Base-by-base conservation (phyloP, 148 eudicot genomes). In the Beta vulgaris region DNA sequence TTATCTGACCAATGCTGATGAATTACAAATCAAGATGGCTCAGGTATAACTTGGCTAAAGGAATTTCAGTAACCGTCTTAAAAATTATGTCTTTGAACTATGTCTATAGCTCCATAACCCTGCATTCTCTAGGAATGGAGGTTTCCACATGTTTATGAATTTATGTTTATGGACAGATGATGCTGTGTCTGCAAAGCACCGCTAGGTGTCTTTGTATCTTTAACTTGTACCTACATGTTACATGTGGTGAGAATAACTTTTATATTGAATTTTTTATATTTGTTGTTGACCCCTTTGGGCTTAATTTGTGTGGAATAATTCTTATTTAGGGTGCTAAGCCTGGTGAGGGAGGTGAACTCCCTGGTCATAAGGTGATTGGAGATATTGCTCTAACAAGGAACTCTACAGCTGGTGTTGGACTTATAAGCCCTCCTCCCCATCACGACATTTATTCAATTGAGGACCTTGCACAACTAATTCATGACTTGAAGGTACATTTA, bases 271-370 rank as follows among this genome's bases (percentile, higher is more conserved):
- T 79, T 69, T 70, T 67, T 76, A n/a, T 73, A 61, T 44, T 72
- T 35, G 21, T 28, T 28, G n/a, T 70, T 55, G 36, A 57, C 46
- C 29, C 34, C 4, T 21, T 67, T 19, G 35, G 63, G n/a, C n/a
- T 65, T 73, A 37, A 77, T n/a, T 65, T 64, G 44, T 48, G 66
- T 73, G 74, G 58, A 40, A 37, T 68, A 59, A n/a, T 55, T 37
- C 48, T 68, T 68, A 34, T 60, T 32, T 76, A 95, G 99, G 99
- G 99, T 74, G 99, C 99, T 69, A 96, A 96, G 85, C 99, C 99
- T 18, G 99, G 99, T 60, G 99, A 96, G 88, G 99, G 99, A 60
- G 99, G 99, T 82, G 99, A 96, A 80, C 93, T 96, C 73, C 99
- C 99, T 25, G 99, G 99, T 44, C 98, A 96, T 74, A 96, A 96